Base-by-base conservation (phyloP, 2,329 filamentous ascomycete genomes). In the Coniochaeta pulveracea region DNA sequence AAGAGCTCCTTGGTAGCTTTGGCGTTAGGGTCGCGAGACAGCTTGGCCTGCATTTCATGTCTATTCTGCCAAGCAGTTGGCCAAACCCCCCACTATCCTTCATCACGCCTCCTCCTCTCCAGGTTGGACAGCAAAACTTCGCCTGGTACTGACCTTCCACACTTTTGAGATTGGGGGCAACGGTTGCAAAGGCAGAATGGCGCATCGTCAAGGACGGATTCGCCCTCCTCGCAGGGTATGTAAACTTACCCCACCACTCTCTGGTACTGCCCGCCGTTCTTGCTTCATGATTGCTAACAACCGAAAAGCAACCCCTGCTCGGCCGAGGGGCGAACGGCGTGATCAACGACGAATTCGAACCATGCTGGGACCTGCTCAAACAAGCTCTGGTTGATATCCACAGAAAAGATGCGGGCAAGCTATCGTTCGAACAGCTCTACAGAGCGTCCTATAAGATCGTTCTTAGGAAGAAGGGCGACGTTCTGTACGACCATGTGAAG, bases 341-440 rank as follows among this genome's bases (percentile, higher is more conserved):
- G 39, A 76, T 80, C 43, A 65, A 69, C 8, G 68, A 81, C 46
- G 85, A 93, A 43, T 94, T 94, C 51, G 83, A 94, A n/a, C 66
- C 72, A 3, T 83, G 78, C 45, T 98, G 91, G 91, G 64, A 66
- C 10, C 74, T 76, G 27, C 72, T 98, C 6, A 68, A 77, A 28
- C 70, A 76, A 30, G 86, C 89, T 4, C 72, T 98, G 34, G 68
- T 65, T 36, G 84, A 94, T 50, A 96, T 98, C 33, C 88, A 96
- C 60, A 82, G 77, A 37, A 88, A 93, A 54, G 91, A 93, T 53
- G 86, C 86, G 39, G 93, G 86, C 8, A 69, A 72, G 11, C 72
- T 98, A 3, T 94, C 88, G 1, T 98, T 95, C 61, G 91, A 98
- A 56, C 82, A 93, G 49, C 72, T 98, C 1, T 98, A 98, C 59